A percentile compares a stretch with the other conserved stretches of the same genome.
Evolutionary conservation across 768 basidiomycete species (phyloP).

Genomic region (Mycena galericulata): DNA sequence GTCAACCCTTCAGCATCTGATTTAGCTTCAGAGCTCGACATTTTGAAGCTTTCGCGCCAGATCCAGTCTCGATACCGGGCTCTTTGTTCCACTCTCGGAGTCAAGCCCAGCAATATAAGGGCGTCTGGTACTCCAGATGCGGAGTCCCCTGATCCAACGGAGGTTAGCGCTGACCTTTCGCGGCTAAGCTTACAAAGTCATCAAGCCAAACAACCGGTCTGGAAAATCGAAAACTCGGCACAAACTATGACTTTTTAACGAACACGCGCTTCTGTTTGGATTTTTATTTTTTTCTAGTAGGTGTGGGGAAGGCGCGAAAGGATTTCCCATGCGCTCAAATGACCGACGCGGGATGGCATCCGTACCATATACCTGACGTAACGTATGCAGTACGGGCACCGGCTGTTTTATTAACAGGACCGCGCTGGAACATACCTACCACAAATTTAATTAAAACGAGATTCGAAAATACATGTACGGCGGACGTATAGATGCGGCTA

Average conservation of each 20-base stretch:
- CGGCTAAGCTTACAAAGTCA: constrained; percentile 20
- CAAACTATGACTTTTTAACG: constrained; percentile 29
- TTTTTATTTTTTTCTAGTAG: no score
- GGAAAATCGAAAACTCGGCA: constrained; percentile 40
- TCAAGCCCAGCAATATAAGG: constrained; percentile 57
- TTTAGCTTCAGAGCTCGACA: constrained; percentile 68
- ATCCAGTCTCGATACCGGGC: constrained; percentile 91
- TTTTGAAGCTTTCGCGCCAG: constrained; percentile 81
- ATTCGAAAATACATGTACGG: constrained; percentile 17
- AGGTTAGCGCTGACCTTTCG: constrained; percentile 24
- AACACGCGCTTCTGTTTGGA: constrained; percentile 9
- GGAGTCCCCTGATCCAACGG: constrained; percentile 18
- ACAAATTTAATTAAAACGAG: no score
- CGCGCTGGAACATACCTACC: no score
- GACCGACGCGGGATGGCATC: no score
- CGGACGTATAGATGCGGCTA: constrained; percentile 24
- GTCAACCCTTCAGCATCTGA: constrained; percentile 72
- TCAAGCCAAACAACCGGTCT: constrained; percentile 31
- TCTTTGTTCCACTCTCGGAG: constrained; percentile 85
- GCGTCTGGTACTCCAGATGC: constrained; percentile 43
- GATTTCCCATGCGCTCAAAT: no score
- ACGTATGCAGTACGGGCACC: no score
- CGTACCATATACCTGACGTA: no score
- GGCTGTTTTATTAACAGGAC: no score
- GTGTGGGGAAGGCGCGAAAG: no score